A percentile compares a stretch with the other conserved stretches of the same genome.
Conservation (phyloP, 2,329 filamentous ascomycete species). For the Shiraia bambusicola region DNA sequence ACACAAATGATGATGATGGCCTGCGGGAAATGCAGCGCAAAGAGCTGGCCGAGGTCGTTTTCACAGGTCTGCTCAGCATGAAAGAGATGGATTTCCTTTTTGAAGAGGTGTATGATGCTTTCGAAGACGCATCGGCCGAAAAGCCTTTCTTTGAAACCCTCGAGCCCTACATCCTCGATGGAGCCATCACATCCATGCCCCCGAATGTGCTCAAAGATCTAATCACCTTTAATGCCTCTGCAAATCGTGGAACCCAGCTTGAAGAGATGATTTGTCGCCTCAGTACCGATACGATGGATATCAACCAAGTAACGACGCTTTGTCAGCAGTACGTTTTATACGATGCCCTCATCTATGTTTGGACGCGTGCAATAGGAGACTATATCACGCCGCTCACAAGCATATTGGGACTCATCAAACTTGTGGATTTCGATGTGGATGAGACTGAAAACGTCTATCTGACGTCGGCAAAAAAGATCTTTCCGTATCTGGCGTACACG, state of each 20-base stretch:
- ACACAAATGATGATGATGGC: conserved; percentile 52
- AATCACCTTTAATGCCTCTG: conserved; percentile 76
- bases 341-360: conserved; percentile 93
- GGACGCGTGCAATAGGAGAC: conserved; percentile 87
- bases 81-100: conserved; percentile 81
- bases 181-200: conserved; percentile 72
- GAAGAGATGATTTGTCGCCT: conserved; percentile 96
- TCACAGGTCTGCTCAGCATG: conserved; percentile 78
- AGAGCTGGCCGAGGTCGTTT: conserved; percentile 80
- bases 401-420: conserved; percentile 64
- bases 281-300: conserved; percentile 85
- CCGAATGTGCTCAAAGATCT: conserved; percentile 83
- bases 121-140: conserved; percentile 72
- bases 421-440: conserved; percentile 59
- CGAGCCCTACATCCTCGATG: conserved; percentile 83
- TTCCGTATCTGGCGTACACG: conserved; percentile 89
- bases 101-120: conserved; percentile 86
- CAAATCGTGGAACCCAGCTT: conserved; percentile 72
- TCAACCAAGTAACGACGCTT: conserved; percentile 86
- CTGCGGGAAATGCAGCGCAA: conserved; percentile 63
- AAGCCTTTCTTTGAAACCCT: conserved; percentile 84
- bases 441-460: conserved; percentile 62
- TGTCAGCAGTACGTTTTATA: conserved; percentile 93
- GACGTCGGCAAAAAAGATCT: conserved; percentile 82
- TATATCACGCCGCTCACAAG: conserved; percentile 90